Evolutionary conservation across 2,329 filamentous ascomycete species (phyloP), one percentile per base, ranked within the genome.

Genomic region (Rasamsonia emersonii): DNA sequence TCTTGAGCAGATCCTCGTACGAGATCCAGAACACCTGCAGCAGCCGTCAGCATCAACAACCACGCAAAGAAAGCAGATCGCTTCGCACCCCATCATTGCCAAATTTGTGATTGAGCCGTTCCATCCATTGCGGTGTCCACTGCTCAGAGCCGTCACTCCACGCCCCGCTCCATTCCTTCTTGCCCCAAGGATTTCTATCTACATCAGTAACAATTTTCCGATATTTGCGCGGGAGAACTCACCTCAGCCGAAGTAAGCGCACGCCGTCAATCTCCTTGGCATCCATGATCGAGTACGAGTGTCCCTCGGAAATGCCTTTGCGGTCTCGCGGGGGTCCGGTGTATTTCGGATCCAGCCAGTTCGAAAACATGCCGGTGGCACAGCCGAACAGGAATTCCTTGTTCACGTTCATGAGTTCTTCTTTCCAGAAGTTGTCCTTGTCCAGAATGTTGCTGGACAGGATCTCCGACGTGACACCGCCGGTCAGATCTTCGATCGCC

Each of bases 131-230:
- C 0, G 82, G 68, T 1, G 82, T 89, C 85, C 85, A 93, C 55
- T 89, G 79, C 46, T 84, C 82, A 5, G 80, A 85, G 0, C 85
- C 85, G 49, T 91, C 85, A 21, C 74, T 79, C 83, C 84, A 91
- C 2, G 82, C 68, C 2, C 85, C 85, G 18, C 74, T 81, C 83
- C 84, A 91, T 56, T 86, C 84, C 18, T 73, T 75, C 41, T 77
- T 76, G 1, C 84, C 85, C 84, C 83, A 91, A 0, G 85, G 85
- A 45, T 91, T 91, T 42, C 79, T 75, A 20, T 13, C 4, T 20
- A 30, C n/a, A 30, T 53, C 8, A 52, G 45, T 28, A 36, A 21
- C 4, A 5, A 18, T 5, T 31, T 13, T 30, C 18, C 6, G 18
- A 29, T 19, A 19, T 14, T 9, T 16, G n/a, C 11, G 3, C 10